phyloP scores from a whole-genome alignment of 2,329 filamentous ascomycete genomes.

The Arthrobotrys conoides region DNA sequence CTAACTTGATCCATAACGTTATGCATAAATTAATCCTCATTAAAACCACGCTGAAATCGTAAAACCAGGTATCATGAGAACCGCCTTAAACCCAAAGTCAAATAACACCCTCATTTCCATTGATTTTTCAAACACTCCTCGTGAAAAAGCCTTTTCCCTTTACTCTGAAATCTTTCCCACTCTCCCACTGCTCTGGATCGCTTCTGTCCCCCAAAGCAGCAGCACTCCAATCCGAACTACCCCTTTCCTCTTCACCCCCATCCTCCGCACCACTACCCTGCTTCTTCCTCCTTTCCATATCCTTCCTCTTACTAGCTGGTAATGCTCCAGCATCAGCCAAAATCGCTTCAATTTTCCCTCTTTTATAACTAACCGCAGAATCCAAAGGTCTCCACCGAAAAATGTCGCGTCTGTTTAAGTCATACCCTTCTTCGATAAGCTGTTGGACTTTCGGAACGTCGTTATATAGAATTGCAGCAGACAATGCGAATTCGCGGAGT shows the following conservation, averaged over 20 bases:
- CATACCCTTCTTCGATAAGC: constrained; percentile 7
- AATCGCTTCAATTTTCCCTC: constrained; percentile 5
- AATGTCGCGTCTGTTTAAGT: constrained; percentile 27
- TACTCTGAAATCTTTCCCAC: background rate
- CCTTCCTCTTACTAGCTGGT: constrained; percentile 14
- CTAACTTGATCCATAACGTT: constrained; percentile 14
- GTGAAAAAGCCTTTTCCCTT: background rate
- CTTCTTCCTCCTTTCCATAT: constrained; percentile 16
- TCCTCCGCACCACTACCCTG: background rate
- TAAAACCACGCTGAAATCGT: background rate
- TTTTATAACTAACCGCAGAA: constrained; percentile 13
- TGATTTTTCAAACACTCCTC: background rate
- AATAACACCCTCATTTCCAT: background rate
- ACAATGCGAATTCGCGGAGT: constrained; percentile 20
- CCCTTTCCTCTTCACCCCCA: constrained; percentile 1
- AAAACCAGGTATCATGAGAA: background rate
- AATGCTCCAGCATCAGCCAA: constrained; percentile 19
- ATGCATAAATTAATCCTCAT: constrained; percentile 2
- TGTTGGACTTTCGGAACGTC: constrained; percentile 10
- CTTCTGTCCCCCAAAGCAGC: constrained; percentile 3
- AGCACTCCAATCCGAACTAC: constrained; percentile 32
- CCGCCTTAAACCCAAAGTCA: background rate
- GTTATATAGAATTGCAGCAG: constrained; percentile 22
- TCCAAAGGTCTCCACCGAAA: constrained; percentile 33
- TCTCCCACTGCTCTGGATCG: constrained; percentile 3